Evolutionary conservation across 176 grass and related monocot species (phyloP), one percentile per base, ranked within the genome.

Genomic region (Phragmites australis): DNA sequence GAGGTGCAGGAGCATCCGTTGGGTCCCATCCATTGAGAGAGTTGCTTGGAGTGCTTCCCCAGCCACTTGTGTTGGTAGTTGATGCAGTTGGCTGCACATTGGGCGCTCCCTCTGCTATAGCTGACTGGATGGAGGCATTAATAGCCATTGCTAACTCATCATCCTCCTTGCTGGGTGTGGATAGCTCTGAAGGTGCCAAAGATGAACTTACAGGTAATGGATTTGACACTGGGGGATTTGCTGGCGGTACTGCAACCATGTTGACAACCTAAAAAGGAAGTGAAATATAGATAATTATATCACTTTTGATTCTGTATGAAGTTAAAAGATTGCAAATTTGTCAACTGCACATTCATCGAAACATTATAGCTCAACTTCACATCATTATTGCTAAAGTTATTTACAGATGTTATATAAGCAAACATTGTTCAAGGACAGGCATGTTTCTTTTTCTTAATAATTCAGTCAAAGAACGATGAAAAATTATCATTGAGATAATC

Each of bases 61-160:
- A 93, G n/a, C 83, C 81, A 31, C 81, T 90, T 21, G 32, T 85
- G 51, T 87, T 78, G 12, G 26, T 51, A 46, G 80, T 76, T 65
- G 77, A 55, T 58, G 77, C 39, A 37, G 47, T 72, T 70, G 90
- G 74, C 66, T 83, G 88, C 40, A 99, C 72, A 75, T 76, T 80
- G 56, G 90, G 88, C 58, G 95, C 87, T 73, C 96, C 92, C 85
- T 95, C 96, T 39, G 78, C 93, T 61, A 95, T 82, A 65, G 93
- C 90, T 44, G 93, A 93, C 77, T 91, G 93, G 45, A 95, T 91
- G 55, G 96, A 95, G 47, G 93, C 96, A 88, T 87, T 95, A 68
- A 99, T 99, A 56, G 96, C 93, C 86, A 99, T 99, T 1, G 53
- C 87, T 67, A 99, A 81, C 43, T 93, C 90, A 61, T 82, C 78